Evolutionary conservation across 306 rosid species (phyloP).

Genomic region (Abrus precatorius): DNA sequence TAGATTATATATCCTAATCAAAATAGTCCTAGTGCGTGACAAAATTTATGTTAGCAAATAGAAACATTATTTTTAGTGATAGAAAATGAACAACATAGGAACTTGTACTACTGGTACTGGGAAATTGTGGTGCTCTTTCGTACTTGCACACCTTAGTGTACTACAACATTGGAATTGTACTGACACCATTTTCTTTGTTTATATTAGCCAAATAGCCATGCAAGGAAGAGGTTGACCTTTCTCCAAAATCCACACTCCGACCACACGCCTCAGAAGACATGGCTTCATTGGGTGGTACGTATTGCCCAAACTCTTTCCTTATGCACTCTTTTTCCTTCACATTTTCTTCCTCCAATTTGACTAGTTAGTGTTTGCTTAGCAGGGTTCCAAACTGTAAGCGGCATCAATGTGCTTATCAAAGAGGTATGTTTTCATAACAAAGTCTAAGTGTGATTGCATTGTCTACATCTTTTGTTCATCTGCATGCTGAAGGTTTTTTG

Average conservation of each 20-base stretch:
- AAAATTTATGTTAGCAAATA: no score
- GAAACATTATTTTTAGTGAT: neutral
- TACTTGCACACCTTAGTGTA: neutral
- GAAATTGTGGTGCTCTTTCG: neutral
- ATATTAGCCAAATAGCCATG: neutral
- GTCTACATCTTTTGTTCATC: neutral
- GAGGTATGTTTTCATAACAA: conserved; percentile 45
- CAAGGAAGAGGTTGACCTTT: conserved; percentile 12
- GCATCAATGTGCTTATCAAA: conserved; percentile 44
- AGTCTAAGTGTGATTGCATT: neutral
- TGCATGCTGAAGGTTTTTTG: no score
- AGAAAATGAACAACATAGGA: neutral
- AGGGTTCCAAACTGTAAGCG: conserved; percentile 33
- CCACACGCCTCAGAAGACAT: conserved; percentile 1
- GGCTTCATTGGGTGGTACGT: conserved; percentile 32
- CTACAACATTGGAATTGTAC: conserved; percentile 18
- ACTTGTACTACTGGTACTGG: neutral
- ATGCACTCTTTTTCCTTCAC: neutral
- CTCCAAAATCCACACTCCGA: neutral
- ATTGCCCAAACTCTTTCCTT: neutral
- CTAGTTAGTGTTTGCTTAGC: conserved; percentile 16
- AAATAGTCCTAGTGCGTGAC: no score
- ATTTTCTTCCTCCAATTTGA: conserved; percentile 1
- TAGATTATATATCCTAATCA: no score
- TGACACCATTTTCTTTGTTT: neutral